A percentile compares a stretch with the other conserved stretches of the same genome.
Conservation (phyloP, 306 rosid genomes). For the Trifolium repens region DNA sequence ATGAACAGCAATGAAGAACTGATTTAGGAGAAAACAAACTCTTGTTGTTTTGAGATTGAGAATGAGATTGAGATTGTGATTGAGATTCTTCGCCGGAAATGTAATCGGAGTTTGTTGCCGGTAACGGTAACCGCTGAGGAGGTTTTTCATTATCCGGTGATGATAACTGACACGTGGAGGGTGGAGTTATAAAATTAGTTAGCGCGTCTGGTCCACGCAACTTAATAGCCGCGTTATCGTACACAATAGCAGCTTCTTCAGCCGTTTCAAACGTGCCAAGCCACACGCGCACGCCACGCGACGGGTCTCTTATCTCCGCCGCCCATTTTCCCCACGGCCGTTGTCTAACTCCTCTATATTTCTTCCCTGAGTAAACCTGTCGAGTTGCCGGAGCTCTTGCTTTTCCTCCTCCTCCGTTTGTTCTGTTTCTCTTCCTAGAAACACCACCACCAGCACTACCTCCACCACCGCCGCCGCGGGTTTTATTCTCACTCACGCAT, state of each 20-base stretch:
- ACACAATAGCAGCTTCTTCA: slow-evolving; percentile 92
- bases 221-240: slow-evolving; percentile 93
- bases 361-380: slow-evolving; percentile 47
- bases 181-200: slow-evolving; percentile 73
- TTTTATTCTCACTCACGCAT: background rate
- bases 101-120: slow-evolving; percentile 31
- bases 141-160: slow-evolving; percentile 15
- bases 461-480: background rate
- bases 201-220: slow-evolving; percentile 93
- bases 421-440: slow-evolving; percentile 42
- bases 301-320: slow-evolving; percentile 94
- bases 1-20: slow-evolving; percentile 63
- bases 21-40: slow-evolving; percentile 71
- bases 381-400: slow-evolving; percentile 23
- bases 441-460: slow-evolving; percentile 4
- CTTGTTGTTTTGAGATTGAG: slow-evolving; percentile 4
- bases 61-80: slow-evolving; percentile 21
- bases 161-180: background rate
- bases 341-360: slow-evolving; percentile 92
- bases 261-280: slow-evolving; percentile 92
- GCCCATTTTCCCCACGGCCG: slow-evolving; percentile 99
- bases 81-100: slow-evolving; percentile 59
- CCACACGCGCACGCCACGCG: slow-evolving; percentile 90
- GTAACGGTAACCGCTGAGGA: background rate
- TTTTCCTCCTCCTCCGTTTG: background rate